Evolutionary conservation across 352 stramenopile species (phyloP), one percentile per base, ranked within the genome.

Genomic region (Phytopythium kandeliae): DNA sequence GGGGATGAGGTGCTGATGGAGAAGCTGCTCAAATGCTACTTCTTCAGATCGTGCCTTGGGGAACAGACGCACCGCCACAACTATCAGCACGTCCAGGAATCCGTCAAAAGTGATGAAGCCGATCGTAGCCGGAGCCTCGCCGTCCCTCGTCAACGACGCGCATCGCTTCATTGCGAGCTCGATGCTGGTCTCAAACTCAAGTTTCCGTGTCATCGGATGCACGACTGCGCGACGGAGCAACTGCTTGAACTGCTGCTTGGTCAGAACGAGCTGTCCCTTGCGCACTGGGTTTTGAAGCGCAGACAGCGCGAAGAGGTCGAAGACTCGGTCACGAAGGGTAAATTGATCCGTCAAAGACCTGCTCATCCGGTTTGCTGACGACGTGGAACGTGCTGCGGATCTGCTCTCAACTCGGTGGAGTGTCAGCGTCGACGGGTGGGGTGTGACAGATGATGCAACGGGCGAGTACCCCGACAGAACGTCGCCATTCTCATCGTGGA

Each of bases 241-340:
- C 22, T 70, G 59, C 44, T 88, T 90, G 65, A 90, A 87, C 35
- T 90, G 76, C 17, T 74, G 84, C 34, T 69, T 74, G 10, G 78
- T 76, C 28, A 90, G 67, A 2, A 55, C 55, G n/a, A 75, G 58
- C n/a, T 52, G 47, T 2, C 45, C 59, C 17, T 63, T 71, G 42
- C 68, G 69, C 34, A 58, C 77, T 3, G 62, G 65, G 19, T 85
- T 86, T 16, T 81, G 76, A 0, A 90, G 56, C 0, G 77, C 66
- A 37, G 74, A 71, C 34, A 78, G 69, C 16, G 83, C 55, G 28
- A 90, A 90, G 12, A 87, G 44, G n/a, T 86, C 70, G 24, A 81
- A 80, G 6, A 90, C 60, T 31, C 74, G 66, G 21, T 87, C 69
- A 28, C 84, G 71, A 13, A 85, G 55, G 61, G 61, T 74, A 34